phyloP scores from a whole-genome alignment of 768 basidiomycete species.

The Suillus brevipes region DNA sequence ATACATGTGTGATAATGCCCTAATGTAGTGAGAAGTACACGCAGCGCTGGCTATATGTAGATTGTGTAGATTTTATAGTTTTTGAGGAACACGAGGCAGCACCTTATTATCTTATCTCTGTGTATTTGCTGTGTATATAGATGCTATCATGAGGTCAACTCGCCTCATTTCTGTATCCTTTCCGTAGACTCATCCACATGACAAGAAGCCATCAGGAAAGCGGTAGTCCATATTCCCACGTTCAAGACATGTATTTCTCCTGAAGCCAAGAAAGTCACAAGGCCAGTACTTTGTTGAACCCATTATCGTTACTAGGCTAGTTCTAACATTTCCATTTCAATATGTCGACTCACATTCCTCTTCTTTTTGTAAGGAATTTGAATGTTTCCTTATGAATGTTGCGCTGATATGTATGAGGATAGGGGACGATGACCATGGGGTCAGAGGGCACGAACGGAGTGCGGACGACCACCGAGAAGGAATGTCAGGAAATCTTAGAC shows the following conservation, averaged over 20 bases:
- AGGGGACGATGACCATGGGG: slow-evolving; percentile 55
- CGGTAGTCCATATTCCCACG: background rate
- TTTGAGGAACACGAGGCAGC: background rate
- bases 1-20: background rate
- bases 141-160: background rate
- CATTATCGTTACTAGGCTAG: background rate
- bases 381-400: too few relatives aligned
- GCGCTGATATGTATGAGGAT: background rate
- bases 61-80: background rate
- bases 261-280: background rate
- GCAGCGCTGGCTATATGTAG: background rate
- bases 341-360: slow-evolving; percentile 11
- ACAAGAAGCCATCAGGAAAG: background rate
- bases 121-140: background rate
- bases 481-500: slow-evolving; percentile 47
- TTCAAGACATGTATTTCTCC: background rate
- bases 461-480: slow-evolving; percentile 34
- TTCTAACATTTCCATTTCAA: background rate
- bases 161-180: background rate
- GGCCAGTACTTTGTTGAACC: background rate
- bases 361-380: slow-evolving; percentile 8
- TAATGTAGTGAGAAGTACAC: background rate
- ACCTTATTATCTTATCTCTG: background rate
- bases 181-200: background rate
- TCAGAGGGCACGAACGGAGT: slow-evolving; percentile 42